Base-by-base conservation (phyloP, 2,329 filamentous ascomycete genomes). In the Claviceps arundinis region DNA sequence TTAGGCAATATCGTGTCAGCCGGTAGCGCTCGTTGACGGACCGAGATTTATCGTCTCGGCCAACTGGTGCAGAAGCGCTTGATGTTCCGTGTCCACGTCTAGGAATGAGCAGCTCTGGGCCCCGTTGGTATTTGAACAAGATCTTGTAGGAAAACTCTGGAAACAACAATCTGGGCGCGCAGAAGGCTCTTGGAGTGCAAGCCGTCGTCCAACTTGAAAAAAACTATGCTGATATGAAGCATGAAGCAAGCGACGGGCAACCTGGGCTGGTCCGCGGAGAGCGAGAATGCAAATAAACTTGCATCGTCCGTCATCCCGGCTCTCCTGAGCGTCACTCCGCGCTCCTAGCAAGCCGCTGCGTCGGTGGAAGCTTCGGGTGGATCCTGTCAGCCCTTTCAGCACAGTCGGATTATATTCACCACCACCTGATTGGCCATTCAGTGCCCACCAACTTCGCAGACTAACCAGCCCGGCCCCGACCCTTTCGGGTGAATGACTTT, bases 381-480 rank as follows among this genome's bases (percentile, higher is more conserved):
- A 11, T 14, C 38, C 42, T 5, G 9, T 22, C 47, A 26, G 45
- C 49, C 56, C 52, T 54, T 50, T 54, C 38, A 52, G 19, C 26
- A 17, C 19, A 16, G 37, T 34, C 9, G 42, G 54, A 57, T 58
- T 57, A 56, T 54, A 58, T 55, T 52, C 8, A 41, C 51, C 50
- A 22, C 43, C 30, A 30, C 48, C n/a, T 52, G 50, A 60, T 60
- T 60, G 51, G 54, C 22, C 22, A 41, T 4, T 2, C 16, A 17
- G 11, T 11, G 2, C 6, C 50, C 40, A 46, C 24, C 14, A 43
- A 37, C 48, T 45, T 47, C 11, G 49, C 55, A 54, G 55, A 45
- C 30, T 46, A 43, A n/a, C 11, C 53, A 53, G 38, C 56, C 57
- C 57, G 57, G n/a, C 53, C 51, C 54, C 57, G 54, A 38, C 58